Evolutionary conservation across 257 asterid genomes (phyloP).

Genomic region (Forsythia suspensa): DNA sequence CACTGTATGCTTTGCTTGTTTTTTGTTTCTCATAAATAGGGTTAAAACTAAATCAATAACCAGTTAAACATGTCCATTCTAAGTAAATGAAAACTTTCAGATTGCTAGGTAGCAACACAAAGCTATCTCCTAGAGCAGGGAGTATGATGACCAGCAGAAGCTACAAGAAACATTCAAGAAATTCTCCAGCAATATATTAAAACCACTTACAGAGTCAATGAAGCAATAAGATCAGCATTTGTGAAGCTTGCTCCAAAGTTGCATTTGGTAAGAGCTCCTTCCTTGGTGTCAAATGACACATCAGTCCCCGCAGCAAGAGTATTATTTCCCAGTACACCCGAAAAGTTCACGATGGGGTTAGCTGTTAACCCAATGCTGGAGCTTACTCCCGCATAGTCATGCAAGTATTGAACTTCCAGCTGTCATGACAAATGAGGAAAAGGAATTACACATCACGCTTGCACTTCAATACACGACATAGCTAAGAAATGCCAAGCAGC

Average conservation of each 20-base stretch:
- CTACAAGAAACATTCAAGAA: neutral
- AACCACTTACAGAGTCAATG: conserved; percentile 55
- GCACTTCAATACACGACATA: neutral
- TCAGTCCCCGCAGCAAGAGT: conserved; percentile 52
- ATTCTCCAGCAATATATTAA: neutral
- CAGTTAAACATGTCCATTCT: neutral
- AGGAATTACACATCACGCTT: conserved; percentile 4
- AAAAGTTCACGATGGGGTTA: conserved; percentile 53
- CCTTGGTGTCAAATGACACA: conserved; percentile 60
- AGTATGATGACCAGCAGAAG: neutral
- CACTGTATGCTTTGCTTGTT: neutral
- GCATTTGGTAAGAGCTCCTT: conserved; percentile 49
- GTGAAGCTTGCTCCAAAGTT: conserved; percentile 59
- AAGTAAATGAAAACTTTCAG: neutral
- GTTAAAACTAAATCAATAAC: neutral
- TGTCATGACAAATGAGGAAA: conserved; percentile 24
- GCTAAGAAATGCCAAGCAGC: neutral
- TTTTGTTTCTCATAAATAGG: neutral
- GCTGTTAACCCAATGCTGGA: conserved; percentile 61
- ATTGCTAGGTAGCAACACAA: neutral
- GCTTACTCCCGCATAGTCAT: conserved; percentile 54
- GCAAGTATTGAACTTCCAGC: conserved; percentile 62
- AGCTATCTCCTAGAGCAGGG: neutral
- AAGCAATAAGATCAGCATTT: conserved; percentile 54
- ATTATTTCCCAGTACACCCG: conserved; percentile 52